These are phyloP conservation scores for Glycine soja DNA, from an alignment of 306 rosid species.

Conservation along the genomic window DNA sequence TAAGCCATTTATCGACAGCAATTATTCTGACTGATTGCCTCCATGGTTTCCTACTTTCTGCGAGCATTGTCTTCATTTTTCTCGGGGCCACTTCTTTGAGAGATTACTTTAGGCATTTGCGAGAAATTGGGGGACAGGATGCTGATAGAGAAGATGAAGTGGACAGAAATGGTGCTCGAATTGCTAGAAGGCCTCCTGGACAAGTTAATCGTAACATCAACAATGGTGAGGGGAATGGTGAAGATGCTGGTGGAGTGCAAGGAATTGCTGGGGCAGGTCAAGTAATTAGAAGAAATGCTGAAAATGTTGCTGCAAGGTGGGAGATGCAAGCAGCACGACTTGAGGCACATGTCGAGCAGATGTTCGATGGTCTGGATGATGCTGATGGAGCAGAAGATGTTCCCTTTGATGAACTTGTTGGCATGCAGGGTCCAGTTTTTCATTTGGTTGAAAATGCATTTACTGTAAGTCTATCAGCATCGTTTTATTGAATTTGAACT, in stretches of 20 bases:
- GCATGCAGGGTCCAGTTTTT: conserved; percentile 99
- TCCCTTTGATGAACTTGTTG: conserved; percentile 98
- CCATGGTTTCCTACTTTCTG: conserved; percentile 97
- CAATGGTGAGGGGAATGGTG: conserved; percentile 80
- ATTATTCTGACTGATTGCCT: conserved; percentile 96
- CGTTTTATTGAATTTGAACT: conserved; percentile 1
- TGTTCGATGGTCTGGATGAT: conserved; percentile 98
- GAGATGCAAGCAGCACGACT: conserved; percentile 99
- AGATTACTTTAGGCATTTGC: conserved; percentile 96
- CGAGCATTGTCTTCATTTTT: conserved; percentile 95
- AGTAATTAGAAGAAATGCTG: conserved; percentile 91
- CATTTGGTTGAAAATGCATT: conserved; percentile 99
- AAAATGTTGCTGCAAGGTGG: conserved; percentile 97
- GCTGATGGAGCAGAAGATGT: conserved; percentile 99
- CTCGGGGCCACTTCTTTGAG: conserved; percentile 98
- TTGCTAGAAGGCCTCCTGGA: conserved; percentile 88
- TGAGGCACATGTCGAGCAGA: conserved; percentile 99
- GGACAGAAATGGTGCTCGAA: conserved; percentile 93
- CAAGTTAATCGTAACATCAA: conserved; percentile 82
- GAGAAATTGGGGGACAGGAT: conserved; percentile 96
- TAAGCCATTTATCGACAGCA: conserved; percentile 86
- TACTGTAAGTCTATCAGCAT: conserved; percentile 68
- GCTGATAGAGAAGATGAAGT: conserved; percentile 95
- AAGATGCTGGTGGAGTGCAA: conserved; percentile 88
- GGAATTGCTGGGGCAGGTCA: conserved; percentile 96